Base-by-base conservation (phyloP, 1,284 basidiomycete genomes). In the Neotropicomus parvogracilis region DNA sequence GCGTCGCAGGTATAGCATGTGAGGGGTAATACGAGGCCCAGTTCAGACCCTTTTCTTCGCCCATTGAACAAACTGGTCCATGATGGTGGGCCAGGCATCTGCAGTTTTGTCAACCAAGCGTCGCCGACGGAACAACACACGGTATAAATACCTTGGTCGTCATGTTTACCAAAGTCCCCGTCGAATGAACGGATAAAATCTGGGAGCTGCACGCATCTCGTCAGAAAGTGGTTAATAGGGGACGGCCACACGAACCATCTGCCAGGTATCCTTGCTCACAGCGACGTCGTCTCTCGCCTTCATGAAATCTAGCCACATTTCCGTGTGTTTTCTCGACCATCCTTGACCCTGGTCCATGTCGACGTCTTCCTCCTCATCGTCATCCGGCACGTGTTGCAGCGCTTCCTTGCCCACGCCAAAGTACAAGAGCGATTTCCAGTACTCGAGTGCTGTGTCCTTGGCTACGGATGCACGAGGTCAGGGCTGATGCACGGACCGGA, bases 181-280 rank as follows among this genome's bases (percentile, higher is more conserved):
- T 97, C 90, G 62, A 92, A 91, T 42, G 82, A 81, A 54, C 85
- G 81, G 35, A 94, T 74, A 58, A 93, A 93, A 55, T 89, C 88
- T 44, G 85, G 71, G 59, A 94, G 89, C 88, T 91, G 60, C 26
- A 26, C 9, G 26, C 37, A 24, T 31, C 29, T 14, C n/a, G 26
- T 57, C 38, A 55, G 48, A 33, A 11, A 40, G 48, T 37, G 14
- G 28, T 38, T 26, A 26, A 34, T 43, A 37, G 33, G 26, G 16
- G 17, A 37, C 6, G 7, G 5, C 40, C 28, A 28, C 29, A 37
- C 51, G 69, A 74, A 93, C 91, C 80, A 95, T 88, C 44, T 77
- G 73, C 95, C 95, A 98, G 3, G 92, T 94, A 72, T 98, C 95
- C 70, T 91, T 93, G 69, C 88, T 94, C 31, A 98, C 78, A 4